Conservation (phyloP, 371 early-diverging fungal genomes). For the Neoconidiobolus thromboides region DNA sequence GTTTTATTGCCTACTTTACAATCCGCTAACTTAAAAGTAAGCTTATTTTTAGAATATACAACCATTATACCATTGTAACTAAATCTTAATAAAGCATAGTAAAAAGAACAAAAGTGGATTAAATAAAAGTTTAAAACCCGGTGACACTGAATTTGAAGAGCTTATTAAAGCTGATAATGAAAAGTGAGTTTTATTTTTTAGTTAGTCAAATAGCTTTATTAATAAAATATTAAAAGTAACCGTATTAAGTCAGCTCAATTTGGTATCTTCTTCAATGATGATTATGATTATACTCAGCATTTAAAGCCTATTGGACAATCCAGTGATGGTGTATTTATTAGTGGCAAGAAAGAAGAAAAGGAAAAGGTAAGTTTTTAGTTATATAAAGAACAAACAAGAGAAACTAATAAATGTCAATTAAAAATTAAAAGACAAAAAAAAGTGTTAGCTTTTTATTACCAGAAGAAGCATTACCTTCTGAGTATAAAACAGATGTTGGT, state of each 20-base stretch:
- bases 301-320: slow-evolving; percentile 61
- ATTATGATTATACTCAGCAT: slow-evolving; percentile 91
- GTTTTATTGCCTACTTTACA: slow-evolving; percentile 28
- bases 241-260: slow-evolving; percentile 56
- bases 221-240: slow-evolving; percentile 16
- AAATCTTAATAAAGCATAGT: background rate
- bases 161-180: slow-evolving; percentile 26
- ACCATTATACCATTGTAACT: background rate
- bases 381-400: no score
- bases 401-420: background rate
- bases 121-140: no score
- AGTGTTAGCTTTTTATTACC: slow-evolving; percentile 35
- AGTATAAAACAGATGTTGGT: slow-evolving; percentile 27
- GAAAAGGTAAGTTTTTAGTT: slow-evolving; percentile 7
- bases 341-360: slow-evolving; percentile 30
- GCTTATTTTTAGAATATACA: background rate
- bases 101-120: background rate
- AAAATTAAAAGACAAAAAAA: background rate
- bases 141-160: slow-evolving; percentile 7
- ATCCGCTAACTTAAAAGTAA: slow-evolving; percentile 6
- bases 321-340: slow-evolving; percentile 60
- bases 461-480: slow-evolving; percentile 48
- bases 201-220: no score
- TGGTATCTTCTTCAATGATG: slow-evolving; percentile 43
- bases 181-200: slow-evolving; percentile 10